Conservation (phyloP, 108 stramenopile species). For the Schizochytrium sp. region DNA sequence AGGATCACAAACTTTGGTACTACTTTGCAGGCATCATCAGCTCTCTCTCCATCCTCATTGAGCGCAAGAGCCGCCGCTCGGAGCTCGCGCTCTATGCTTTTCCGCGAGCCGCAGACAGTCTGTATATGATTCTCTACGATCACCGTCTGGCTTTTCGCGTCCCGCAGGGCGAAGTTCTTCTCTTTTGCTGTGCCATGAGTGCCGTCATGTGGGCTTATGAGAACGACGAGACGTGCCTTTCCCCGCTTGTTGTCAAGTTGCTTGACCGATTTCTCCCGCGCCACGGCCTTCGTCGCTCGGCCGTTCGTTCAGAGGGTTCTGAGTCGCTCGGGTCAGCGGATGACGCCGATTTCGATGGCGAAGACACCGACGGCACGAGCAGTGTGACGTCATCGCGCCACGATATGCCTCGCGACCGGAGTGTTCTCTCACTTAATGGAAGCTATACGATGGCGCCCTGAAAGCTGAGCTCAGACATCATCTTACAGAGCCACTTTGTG, state of each 20-base stretch:
- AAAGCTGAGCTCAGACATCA: background rate
- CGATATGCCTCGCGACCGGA: background rate
- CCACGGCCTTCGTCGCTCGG: background rate
- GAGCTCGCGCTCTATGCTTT: slow-evolving; percentile 5
- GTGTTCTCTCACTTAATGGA: background rate
- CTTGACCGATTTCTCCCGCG: background rate
- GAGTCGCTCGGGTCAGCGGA: too few relatives aligned
- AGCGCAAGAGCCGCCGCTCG: slow-evolving; percentile 6
- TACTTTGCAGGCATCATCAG: slow-evolving; percentile 5
- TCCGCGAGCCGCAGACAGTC: background rate
- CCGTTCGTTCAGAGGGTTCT: too few relatives aligned
- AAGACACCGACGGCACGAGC: background rate
- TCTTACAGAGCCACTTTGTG: too few relatives aligned
- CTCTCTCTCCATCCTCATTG: background rate
- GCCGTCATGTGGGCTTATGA: slow-evolving; percentile 5
- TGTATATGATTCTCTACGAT: slow-evolving; percentile 10
- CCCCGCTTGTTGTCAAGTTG: slow-evolving; percentile 2
- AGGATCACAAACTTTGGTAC: slow-evolving; percentile 8
- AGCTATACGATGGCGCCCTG: background rate
- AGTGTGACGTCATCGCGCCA: background rate
- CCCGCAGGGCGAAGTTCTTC: slow-evolving; percentile 3
- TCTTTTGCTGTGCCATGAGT: background rate
- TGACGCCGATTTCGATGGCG: too few relatives aligned
- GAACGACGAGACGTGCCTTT: background rate
- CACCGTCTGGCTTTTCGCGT: slow-evolving; percentile 4